phyloP scores from a whole-genome alignment of 2,329 filamentous ascomycete species.

The Penicillium verrucosum region DNA sequence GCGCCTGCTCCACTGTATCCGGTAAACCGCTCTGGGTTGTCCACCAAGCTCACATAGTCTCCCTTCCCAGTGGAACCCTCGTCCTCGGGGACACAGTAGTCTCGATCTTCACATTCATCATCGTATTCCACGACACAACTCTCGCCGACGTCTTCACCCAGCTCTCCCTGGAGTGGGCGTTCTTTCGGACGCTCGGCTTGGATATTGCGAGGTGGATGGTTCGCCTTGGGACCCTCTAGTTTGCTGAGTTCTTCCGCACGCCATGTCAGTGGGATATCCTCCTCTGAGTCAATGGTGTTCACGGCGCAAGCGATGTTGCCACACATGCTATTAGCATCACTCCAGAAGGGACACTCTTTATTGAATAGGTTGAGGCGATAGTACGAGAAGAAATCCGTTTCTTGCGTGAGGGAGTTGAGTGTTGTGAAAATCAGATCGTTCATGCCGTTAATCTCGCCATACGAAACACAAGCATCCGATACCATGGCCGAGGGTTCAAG shows the following conservation, averaged over 20 bases:
- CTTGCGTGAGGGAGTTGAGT: constrained; percentile 74
- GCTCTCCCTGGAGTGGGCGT: constrained; percentile 72
- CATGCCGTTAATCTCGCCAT: constrained; percentile 79
- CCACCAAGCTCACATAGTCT: constrained; percentile 90
- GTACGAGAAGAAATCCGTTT: constrained; percentile 97
- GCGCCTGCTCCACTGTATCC: constrained; percentile 84
- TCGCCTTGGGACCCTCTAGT: constrained; percentile 84
- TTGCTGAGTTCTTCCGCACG: constrained; percentile 87
- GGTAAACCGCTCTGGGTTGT: constrained; percentile 94
- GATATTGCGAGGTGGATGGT: constrained; percentile 73
- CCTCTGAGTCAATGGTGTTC: constrained; percentile 90
- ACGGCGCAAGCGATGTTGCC: constrained; percentile 96
- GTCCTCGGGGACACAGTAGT: constrained; percentile 95
- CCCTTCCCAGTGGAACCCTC: constrained; percentile 82
- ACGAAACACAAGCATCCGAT: constrained; percentile 90
- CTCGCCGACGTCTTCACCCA: constrained; percentile 86
- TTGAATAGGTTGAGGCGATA: constrained; percentile 94
- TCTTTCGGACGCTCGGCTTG: constrained; percentile 66
- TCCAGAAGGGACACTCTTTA: constrained; percentile 94
- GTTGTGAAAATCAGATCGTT: constrained; percentile 74
- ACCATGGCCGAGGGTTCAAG: constrained; percentile 86
- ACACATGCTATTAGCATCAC: constrained; percentile 88
- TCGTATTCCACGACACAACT: constrained; percentile 97
- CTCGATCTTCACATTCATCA: constrained; percentile 92
- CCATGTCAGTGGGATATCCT: constrained; percentile 90